Base-by-base conservation (phyloP, 2,329 filamentous ascomycete species). In the Pyrenophora graminea region DNA sequence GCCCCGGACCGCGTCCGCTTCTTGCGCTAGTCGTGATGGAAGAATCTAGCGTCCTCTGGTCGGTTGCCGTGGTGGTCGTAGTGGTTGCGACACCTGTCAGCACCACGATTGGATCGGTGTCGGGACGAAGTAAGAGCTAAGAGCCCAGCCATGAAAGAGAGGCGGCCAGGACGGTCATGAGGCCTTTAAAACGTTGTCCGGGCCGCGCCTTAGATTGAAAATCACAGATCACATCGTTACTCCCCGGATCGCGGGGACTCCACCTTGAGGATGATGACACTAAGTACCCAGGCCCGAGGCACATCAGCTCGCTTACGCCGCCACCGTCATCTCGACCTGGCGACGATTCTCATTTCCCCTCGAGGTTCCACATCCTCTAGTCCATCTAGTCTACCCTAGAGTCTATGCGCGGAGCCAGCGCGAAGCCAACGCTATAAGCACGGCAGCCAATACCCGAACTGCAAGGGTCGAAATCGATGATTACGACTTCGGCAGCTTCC, bases 261-360 rank as follows among this genome's bases (percentile, higher is more conserved):
- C 30, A 25, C 44, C 21, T 37, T 48, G 13, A 39, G 15, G 32
- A 40, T 23, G n/a, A 39, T 19, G 23, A 27, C 4, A 18, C 38
- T 21, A 39, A 38, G 27, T 38, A 9, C 19, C 17, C n/a, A 18
- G 13, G 9, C 38, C 13, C 43, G 39, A 18, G 43, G 15, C 38
- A 38, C 27, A 33, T 51, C 38, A 37, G 38, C 27, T 51, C 48
- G 48, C 48, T 48, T 48, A 38, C n/a, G 19, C 33, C 27, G 48
- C 39, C 44, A 48, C 39, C 18, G 15, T 46, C 53, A 48, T 48
- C 27, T 42, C 23, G 30, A 34, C 48, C 38, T 39, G 45, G 45
- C 49, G 40, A 46, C 45, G n/a, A 45, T 5, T 9, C 32, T 53
- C 53, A 53, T 55, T 53, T 55, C 53, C 49, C 49, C 49, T 53